Percentiles rank a stretch among this genome's conserved stretches.
Evolutionary conservation across 2,329 filamentous ascomycete species (phyloP).

Genomic region (Ascochyta clinopodiicola): DNA sequence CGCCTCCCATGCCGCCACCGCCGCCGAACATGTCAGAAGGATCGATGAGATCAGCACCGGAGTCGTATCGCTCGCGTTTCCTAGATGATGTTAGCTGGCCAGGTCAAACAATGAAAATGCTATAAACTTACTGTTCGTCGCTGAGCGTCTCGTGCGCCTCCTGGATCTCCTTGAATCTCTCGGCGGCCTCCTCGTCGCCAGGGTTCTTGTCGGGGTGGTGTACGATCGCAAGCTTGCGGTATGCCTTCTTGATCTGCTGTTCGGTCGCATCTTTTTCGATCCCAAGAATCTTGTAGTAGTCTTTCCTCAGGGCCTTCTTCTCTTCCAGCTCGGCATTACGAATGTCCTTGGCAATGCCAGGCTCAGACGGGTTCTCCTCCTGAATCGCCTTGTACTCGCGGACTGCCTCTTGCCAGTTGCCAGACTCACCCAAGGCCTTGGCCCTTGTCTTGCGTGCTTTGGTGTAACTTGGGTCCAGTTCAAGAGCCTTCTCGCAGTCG

Average conservation of each 20-base stretch:
- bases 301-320: slow-evolving; percentile 97
- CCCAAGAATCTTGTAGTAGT: slow-evolving; percentile 97
- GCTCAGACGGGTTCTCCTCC: slow-evolving; percentile 83
- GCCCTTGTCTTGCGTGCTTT: slow-evolving; percentile 95
- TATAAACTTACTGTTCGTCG: slow-evolving; percentile 78
- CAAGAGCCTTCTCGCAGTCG: slow-evolving; percentile 85
- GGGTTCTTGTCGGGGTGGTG: slow-evolving; percentile 99
- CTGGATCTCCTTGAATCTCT: slow-evolving; percentile 96
- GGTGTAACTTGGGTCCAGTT: slow-evolving; percentile 81
- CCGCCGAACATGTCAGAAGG: slow-evolving; percentile 82
- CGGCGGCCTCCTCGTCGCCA: slow-evolving; percentile 80
- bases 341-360: slow-evolving; percentile 81
- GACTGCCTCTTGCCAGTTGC: slow-evolving; percentile 90
- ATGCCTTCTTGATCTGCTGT: slow-evolving; percentile 91
- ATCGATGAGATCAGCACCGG: slow-evolving; percentile 88
- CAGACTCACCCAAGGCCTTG: slow-evolving; percentile 83
- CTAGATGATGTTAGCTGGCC: slow-evolving; percentile 51
- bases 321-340: slow-evolving; percentile 90
- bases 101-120: neutral
- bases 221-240: slow-evolving; percentile 90
- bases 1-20: slow-evolving; percentile 61
- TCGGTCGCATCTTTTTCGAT: slow-evolving; percentile 86
- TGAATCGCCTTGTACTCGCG: slow-evolving; percentile 86
- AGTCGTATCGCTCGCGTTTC: slow-evolving; percentile 90
- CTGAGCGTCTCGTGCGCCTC: slow-evolving; percentile 97